Evolutionary conservation across 2,329 filamentous ascomycete genomes (phyloP).

Genomic region (Neurospora crassa): DNA sequence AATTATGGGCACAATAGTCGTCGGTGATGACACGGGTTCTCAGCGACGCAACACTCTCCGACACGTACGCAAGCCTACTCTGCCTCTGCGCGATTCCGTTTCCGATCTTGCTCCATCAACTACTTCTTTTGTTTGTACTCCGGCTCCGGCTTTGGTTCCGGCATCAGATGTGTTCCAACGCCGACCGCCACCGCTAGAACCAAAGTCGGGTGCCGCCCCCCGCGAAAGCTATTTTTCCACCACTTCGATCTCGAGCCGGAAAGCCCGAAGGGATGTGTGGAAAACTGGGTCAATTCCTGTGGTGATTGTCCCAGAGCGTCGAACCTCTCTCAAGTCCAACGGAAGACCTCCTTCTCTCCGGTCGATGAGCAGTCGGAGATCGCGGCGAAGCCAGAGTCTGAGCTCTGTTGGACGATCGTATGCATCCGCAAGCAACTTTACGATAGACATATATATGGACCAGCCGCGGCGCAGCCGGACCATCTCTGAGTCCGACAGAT

Average conservation of each 20-base stretch:
- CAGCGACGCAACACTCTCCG: conserved; percentile 46
- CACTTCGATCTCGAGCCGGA: conserved; percentile 42
- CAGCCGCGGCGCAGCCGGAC: conserved; percentile 30
- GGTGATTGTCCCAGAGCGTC: conserved; percentile 50
- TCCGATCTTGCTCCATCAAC: conserved; percentile 28
- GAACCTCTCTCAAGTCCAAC: conserved; percentile 41
- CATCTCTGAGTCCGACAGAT: conserved; percentile 38
- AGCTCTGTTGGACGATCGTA: conserved; percentile 36
- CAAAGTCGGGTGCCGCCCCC: conserved; percentile 21
- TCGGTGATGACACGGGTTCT: conserved; percentile 33
- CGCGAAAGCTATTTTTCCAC: conserved; percentile 40
- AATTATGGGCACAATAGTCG: conserved; percentile 46
- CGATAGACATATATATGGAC: conserved; percentile 23
- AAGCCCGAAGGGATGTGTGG: conserved; percentile 48
- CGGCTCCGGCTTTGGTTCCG: conserved; percentile 29
- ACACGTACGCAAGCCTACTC: conserved; percentile 48
- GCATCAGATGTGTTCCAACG: conserved; percentile 17
- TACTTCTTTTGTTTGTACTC: conserved; percentile 25
- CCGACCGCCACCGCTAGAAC: conserved; percentile 7
- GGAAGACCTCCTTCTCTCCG: conserved; percentile 44
- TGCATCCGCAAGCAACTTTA: conserved; percentile 32
- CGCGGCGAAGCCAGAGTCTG: conserved; percentile 43
- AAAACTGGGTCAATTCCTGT: conserved; percentile 53
- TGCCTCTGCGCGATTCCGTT: conserved; percentile 35
- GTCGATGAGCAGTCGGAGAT: conserved; percentile 50